phyloP scores from a whole-genome alignment of 2,329 filamentous ascomycete species.

The Orbilia blumenaviensis region DNA sequence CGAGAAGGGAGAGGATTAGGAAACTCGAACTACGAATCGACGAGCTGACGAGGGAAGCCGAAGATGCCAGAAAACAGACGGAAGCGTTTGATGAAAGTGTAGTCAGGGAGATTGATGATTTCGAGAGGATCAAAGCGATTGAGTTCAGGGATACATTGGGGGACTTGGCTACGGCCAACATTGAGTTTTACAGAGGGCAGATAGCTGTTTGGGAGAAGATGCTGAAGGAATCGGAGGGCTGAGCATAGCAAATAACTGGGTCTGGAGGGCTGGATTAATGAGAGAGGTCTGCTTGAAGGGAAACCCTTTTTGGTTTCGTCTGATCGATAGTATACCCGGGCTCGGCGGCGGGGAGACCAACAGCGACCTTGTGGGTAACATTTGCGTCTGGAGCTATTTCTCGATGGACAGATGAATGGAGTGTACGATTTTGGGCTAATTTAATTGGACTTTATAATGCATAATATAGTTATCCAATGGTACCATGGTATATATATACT shows the following conservation, averaged over 20 bases:
- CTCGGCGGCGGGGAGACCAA: neutral
- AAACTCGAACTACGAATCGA: conserved; percentile 94
- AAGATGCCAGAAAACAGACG: conserved; percentile 82
- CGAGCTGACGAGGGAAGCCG: conserved; percentile 86
- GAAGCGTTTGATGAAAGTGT: conserved; percentile 97
- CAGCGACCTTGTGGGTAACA: neutral
- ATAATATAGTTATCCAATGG: too few relatives aligned
- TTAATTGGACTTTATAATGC: neutral
- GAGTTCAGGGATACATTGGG: conserved; percentile 91
- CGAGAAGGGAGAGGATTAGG: conserved; percentile 82
- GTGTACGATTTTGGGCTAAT: neutral
- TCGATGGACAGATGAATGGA: neutral
- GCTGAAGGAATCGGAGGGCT: conserved; percentile 82
- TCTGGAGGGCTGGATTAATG: neutral
- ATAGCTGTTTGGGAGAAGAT: conserved; percentile 89
- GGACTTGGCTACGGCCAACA: conserved; percentile 81
- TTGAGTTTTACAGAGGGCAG: conserved; percentile 83
- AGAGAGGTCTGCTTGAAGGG: neutral
- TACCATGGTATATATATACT: too few relatives aligned
- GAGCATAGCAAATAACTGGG: neutral
- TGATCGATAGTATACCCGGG: neutral
- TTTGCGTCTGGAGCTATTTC: neutral
- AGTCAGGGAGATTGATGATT: conserved; percentile 88
- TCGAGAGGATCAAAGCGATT: conserved; percentile 93
- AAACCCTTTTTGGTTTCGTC: neutral